phyloP scores from a whole-genome alignment of 202 grass and related monocot species.

The Brachypodium distachyon region DNA sequence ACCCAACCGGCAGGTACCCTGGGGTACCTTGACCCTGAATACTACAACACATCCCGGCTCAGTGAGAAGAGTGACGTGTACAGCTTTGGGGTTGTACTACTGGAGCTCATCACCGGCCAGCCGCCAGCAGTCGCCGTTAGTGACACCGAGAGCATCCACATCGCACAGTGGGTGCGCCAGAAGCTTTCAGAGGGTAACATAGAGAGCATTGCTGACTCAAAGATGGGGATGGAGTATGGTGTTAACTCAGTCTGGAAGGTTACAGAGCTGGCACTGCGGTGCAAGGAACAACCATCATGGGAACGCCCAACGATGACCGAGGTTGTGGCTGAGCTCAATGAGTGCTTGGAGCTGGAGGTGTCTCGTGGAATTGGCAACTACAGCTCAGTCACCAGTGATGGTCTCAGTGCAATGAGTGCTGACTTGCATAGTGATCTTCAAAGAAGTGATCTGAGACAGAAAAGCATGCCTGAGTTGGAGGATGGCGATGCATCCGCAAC shows the following conservation, averaged over 20 bases:
- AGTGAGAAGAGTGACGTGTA: constrained; percentile 32
- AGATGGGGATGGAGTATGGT: constrained; percentile 42
- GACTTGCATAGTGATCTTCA: neutral
- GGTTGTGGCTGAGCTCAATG: constrained; percentile 29
- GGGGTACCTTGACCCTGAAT: constrained; percentile 78
- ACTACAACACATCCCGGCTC: constrained; percentile 31
- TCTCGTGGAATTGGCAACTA: neutral
- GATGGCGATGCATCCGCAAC: neutral
- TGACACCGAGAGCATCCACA: constrained; percentile 12
- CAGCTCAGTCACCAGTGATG: neutral
- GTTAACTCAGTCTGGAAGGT: constrained; percentile 46
- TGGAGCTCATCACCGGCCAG: constrained; percentile 25
- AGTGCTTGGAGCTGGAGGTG: constrained; percentile 31
- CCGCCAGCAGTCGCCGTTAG: neutral
- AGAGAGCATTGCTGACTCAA: constrained; percentile 36
- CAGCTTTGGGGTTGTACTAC: constrained; percentile 36
- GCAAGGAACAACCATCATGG: constrained; percentile 19
- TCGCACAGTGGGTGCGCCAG: constrained; percentile 35
- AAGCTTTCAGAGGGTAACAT: constrained; percentile 56
- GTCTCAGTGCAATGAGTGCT: neutral
- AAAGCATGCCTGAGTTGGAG: neutral
- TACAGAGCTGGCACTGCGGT: constrained; percentile 32
- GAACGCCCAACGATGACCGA: constrained; percentile 36
- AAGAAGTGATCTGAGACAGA: neutral
- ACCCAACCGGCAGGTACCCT: constrained; percentile 57